These are phyloP conservation scores for Suillus placidus DNA, from an alignment of 768 basidiomycete species.

Conservation along the genomic window DNA sequence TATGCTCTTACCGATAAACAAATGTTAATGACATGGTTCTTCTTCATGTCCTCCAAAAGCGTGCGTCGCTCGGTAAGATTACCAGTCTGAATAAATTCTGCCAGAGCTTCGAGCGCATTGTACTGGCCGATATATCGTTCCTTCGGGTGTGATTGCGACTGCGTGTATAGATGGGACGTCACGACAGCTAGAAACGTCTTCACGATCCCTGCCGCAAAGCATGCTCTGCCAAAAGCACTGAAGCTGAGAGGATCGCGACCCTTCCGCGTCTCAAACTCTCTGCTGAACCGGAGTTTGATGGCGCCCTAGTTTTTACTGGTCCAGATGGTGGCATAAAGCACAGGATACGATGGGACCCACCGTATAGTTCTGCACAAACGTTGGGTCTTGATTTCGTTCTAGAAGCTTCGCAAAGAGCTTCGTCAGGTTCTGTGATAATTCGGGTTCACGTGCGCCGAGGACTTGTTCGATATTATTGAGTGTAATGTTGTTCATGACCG, in stretches of 20 bases:
- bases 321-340: not conserved
- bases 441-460: conserved; percentile 15
- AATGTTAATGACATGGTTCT: conserved; percentile 22
- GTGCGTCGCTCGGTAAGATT: conserved; percentile 21
- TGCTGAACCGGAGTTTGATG: conserved; percentile 17
- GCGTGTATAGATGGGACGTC: conserved; percentile 17
- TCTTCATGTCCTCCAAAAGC: conserved; percentile 28
- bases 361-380: conserved; percentile 23
- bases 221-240: conserved; percentile 25
- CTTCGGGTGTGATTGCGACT: conserved; percentile 14
- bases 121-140: conserved; percentile 23
- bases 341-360: conserved; percentile 10
- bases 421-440: conserved; percentile 20
- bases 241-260: not conserved
- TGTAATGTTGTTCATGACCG: conserved; percentile 19
- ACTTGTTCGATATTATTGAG: conserved; percentile 21
- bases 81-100: conserved; percentile 24
- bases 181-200: conserved; percentile 28
- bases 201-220: conserved; percentile 30
- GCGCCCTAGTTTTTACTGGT: conserved; percentile 11
- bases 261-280: not conserved
- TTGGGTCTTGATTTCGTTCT: conserved; percentile 25
- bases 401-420: conserved; percentile 26
- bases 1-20: conserved; percentile 24
- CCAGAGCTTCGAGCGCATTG: conserved; percentile 26